These are phyloP conservation scores for Marchantia polymorpha DNA, from an alignment of 225 moss, liverwort and hornwort genomes.

Conservation along the genomic window DNA sequence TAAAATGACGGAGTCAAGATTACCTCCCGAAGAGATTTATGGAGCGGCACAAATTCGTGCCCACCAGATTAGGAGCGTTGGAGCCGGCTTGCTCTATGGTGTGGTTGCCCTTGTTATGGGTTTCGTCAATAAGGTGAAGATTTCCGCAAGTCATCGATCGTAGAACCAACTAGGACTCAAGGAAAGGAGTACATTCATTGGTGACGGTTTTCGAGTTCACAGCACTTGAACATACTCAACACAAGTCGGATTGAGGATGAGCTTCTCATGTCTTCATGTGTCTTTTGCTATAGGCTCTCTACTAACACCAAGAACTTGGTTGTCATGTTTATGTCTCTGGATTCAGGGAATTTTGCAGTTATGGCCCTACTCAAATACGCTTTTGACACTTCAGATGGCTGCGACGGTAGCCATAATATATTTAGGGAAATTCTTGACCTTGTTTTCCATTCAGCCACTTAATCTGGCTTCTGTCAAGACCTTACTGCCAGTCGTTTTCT, in stretches of 20 bases:
- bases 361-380: conserved; percentile 52
- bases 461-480: conserved; percentile 38
- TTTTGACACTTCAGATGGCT: conserved; percentile 50
- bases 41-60: conserved; percentile 31
- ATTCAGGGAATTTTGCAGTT: conserved; percentile 48
- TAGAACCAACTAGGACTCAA: no score
- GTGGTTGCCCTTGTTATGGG: conserved; percentile 50
- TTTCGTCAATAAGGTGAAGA: conserved; percentile 47
- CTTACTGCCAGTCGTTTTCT: conserved; percentile 49
- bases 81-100: conserved; percentile 48
- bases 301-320: background rate
- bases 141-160: background rate
- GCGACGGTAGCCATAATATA: conserved; percentile 49
- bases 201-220: background rate
- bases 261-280: background rate
- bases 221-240: background rate
- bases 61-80: conserved; percentile 42
- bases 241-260: background rate
- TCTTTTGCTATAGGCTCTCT: background rate
- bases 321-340: background rate
- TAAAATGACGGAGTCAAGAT: conserved; percentile 39
- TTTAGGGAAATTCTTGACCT: conserved; percentile 35
- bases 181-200: background rate
- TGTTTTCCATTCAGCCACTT: conserved; percentile 38
- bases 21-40: conserved; percentile 34